These are phyloP conservation scores for Rhinocladiella mackenziei DNA, from an alignment of 2,329 filamentous ascomycete genomes.

Conservation along the genomic window DNA sequence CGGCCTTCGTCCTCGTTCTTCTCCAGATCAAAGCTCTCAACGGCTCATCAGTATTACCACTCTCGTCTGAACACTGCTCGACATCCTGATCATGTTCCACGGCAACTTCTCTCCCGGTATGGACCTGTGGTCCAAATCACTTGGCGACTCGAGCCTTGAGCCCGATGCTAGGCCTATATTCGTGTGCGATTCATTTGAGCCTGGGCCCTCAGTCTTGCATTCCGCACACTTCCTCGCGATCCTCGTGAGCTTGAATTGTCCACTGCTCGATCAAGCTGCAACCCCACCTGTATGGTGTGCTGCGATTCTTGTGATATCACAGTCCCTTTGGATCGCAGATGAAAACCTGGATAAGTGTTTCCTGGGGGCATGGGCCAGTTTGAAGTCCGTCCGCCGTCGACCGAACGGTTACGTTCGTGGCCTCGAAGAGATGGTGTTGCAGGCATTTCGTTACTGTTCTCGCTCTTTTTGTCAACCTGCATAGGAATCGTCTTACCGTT, in stretches of 20 bases:
- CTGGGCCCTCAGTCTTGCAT: constrained; percentile 1
- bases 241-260: background rate
- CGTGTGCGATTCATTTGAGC: constrained; percentile 1
- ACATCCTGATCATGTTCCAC: constrained; percentile 10
- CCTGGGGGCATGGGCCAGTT: constrained; percentile 12
- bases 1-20: too few species aligned
- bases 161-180: constrained; percentile 6
- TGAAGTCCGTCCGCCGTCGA: background rate
- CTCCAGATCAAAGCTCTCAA: too few species aligned
- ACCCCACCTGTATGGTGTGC: constrained; percentile 9
- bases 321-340: background rate
- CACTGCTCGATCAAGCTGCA: background rate
- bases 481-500: constrained; percentile 26
- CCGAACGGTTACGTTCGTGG: background rate
- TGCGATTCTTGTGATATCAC: background rate
- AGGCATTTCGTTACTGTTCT: background rate
- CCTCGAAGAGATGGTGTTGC: background rate
- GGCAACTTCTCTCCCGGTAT: constrained; percentile 7
- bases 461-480: constrained; percentile 17
- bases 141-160: constrained; percentile 11
- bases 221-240: background rate
- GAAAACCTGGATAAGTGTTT: background rate
- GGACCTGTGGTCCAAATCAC: constrained; percentile 4
- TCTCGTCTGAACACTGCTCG: constrained; percentile 4
- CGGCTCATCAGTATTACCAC: constrained; percentile 9